Percentiles rank a stretch among this genome's conserved stretches.
These are phyloP conservation scores for Adansonia grandidieri DNA, from an alignment of 441 rosid genomes.

Conservation along the genomic window DNA sequence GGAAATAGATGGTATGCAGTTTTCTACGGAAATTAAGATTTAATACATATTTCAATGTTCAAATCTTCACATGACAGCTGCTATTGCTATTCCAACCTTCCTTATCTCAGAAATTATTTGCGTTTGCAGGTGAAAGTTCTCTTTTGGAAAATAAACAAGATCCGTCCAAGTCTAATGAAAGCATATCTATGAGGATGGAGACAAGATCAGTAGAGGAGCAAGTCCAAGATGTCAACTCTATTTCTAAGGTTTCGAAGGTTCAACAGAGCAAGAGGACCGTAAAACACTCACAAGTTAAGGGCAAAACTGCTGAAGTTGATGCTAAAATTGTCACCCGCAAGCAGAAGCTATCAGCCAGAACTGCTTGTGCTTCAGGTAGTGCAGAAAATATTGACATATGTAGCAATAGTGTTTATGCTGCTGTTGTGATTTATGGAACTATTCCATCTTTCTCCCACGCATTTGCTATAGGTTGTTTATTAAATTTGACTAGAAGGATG, in stretches of 20 bases:
- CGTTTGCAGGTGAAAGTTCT: conserved; percentile 54
- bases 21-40: conserved; percentile 5
- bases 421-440: conserved; percentile 14
- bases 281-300: conserved; percentile 38
- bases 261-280: conserved; percentile 45
- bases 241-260: conserved; percentile 38
- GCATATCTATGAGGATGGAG: conserved; percentile 37
- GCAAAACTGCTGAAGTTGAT: conserved; percentile 41
- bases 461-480: conserved; percentile 14
- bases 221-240: conserved; percentile 34
- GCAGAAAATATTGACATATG: conserved; percentile 7
- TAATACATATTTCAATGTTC: conserved; percentile 18
- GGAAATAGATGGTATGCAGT: conserved; percentile 52
- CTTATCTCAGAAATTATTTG: conserved; percentile 20
- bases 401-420: not conserved
- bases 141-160: conserved; percentile 35
- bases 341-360: conserved; percentile 39
- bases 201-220: conserved; percentile 32
- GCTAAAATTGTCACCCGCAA: conserved; percentile 31
- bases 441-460: not conserved
- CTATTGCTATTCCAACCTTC: not conserved
- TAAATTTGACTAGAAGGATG: not conserved
- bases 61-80: conserved; percentile 1
- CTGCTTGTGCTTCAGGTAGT: conserved; percentile 44
- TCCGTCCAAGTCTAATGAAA: conserved; percentile 34